These are phyloP conservation scores for Skeletonema costatum DNA, from an alignment of 108 stramenopile species.

Conservation along the genomic window DNA sequence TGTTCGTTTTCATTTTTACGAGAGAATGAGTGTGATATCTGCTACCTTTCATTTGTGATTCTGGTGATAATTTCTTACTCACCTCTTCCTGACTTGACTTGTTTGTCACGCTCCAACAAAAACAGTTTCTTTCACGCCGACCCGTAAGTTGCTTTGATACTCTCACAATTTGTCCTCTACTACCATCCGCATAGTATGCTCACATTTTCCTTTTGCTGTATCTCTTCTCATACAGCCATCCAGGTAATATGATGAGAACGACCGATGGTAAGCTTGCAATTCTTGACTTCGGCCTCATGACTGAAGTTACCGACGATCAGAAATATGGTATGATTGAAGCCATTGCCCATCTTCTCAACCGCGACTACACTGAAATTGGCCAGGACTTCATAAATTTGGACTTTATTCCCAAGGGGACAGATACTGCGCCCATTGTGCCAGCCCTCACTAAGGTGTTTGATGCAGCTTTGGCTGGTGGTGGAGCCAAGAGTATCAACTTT, in stretches of 20 bases:
- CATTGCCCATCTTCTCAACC: conserved; percentile 91
- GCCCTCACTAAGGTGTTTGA: conserved; percentile 93
- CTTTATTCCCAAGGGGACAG: conserved; percentile 91
- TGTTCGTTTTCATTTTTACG: too few relatives aligned
- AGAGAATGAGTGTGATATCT: too few relatives aligned
- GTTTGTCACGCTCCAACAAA: too few relatives aligned
- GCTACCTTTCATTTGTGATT: too few relatives aligned
- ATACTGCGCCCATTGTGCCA: conserved; percentile 91
- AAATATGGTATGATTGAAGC: conserved; percentile 97
- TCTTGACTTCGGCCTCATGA: conserved; percentile 96
- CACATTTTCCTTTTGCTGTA: too few relatives aligned
- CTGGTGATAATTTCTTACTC: too few relatives aligned
- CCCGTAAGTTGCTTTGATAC: conserved; percentile 13
- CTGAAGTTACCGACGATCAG: conserved; percentile 91
- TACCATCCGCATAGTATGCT: neutral
- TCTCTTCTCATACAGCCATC: conserved; percentile 5
- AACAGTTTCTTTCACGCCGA: conserved; percentile 83
- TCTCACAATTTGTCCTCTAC: neutral
- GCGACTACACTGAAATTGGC: conserved; percentile 92
- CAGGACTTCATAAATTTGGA: conserved; percentile 94
- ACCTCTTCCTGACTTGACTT: too few relatives aligned
- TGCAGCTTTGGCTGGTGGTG: conserved; percentile 94
- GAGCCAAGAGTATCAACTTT: conserved; percentile 95
- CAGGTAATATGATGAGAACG: conserved; percentile 93
- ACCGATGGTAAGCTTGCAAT: conserved; percentile 90